phyloP scores from a whole-genome alignment of 768 basidiomycete species.

The Phlebiopsis gigantea region DNA sequence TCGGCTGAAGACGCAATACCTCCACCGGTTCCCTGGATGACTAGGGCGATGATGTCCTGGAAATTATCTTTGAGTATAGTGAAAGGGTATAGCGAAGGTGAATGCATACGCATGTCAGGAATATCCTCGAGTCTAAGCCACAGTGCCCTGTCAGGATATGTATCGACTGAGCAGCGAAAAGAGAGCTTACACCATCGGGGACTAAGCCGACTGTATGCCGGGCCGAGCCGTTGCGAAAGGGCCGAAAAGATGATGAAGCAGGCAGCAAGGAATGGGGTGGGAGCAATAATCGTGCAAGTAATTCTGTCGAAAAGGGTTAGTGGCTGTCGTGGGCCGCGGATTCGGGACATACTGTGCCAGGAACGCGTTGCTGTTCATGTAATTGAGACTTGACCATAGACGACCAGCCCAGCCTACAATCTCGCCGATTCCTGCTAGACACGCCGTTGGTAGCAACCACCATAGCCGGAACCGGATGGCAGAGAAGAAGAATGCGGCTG shows the following conservation, averaged over 20 bases:
- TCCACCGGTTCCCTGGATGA: slow-evolving; percentile 64
- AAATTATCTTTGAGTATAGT: not conserved
- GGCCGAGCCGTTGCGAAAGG: slow-evolving; percentile 39
- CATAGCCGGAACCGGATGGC: slow-evolving; percentile 27
- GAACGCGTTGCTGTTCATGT: slow-evolving; percentile 27
- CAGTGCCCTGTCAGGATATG: not conserved
- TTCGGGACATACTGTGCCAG: slow-evolving; percentile 33
- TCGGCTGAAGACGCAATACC: slow-evolving; percentile 36
- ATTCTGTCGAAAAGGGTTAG: slow-evolving; percentile 31
- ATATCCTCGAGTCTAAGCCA: slow-evolving; percentile 36
- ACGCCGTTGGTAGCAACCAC: slow-evolving; percentile 31
- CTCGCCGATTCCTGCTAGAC: slow-evolving; percentile 29
- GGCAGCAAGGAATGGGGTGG: slow-evolving; percentile 52
- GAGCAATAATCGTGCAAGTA: slow-evolving; percentile 47
- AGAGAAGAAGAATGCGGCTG: slow-evolving; percentile 24
- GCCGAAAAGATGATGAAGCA: slow-evolving; percentile 54
- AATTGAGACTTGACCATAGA: slow-evolving; percentile 28
- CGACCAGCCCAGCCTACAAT: slow-evolving; percentile 34
- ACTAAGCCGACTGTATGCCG: slow-evolving; percentile 40
- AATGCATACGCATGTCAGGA: slow-evolving; percentile 29
- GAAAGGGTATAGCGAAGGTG: not conserved
- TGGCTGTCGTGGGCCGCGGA: not conserved
- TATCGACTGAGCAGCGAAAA: not conserved
- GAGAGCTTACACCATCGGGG: slow-evolving; percentile 37
- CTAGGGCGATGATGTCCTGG: slow-evolving; percentile 50